Percentiles rank a stretch among this genome's conserved stretches.
Evolutionary conservation across 164 flowering plant genomes (phyloP).

Genomic region (Nymphaea colorata): DNA sequence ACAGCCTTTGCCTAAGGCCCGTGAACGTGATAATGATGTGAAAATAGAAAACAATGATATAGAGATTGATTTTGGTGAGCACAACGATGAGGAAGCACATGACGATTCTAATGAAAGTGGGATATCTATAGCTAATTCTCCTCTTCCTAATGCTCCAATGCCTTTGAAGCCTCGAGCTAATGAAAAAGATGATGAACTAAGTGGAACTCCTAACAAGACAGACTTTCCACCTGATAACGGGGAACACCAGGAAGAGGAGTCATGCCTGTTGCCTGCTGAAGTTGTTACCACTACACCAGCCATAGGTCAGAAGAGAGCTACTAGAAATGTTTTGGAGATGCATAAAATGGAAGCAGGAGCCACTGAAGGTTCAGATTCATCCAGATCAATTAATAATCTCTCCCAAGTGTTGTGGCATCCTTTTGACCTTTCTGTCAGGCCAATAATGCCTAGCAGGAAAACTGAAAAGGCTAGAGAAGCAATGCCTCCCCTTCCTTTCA

Average conservation of each 20-base stretch:
- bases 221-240: constrained; percentile 31
- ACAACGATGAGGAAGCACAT: constrained; percentile 52
- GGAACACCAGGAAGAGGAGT: constrained; percentile 34
- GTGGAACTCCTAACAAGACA: constrained; percentile 8
- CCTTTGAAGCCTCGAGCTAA: constrained; percentile 21
- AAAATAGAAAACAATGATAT: constrained; percentile 90
- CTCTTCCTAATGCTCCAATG: constrained; percentile 25
- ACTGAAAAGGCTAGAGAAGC: constrained; percentile 57
- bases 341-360: constrained; percentile 30
- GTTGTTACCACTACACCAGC: constrained; percentile 48
- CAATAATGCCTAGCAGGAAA: constrained; percentile 95
- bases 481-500: constrained; percentile 69
- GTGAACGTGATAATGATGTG: constrained; percentile 78
- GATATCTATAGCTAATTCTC: constrained; percentile 3
- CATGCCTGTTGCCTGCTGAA: constrained; percentile 31
- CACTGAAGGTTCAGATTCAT: constrained; percentile 35
- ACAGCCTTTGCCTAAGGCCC: constrained; percentile 52
- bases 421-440: constrained; percentile 90
- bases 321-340: constrained; percentile 8
- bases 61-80: constrained; percentile 97
- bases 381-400: constrained; percentile 37
- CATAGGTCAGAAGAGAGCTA: constrained; percentile 43
- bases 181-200: constrained; percentile 25
- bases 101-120: constrained; percentile 75
- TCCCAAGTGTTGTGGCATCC: constrained; percentile 78